Evolutionary conservation across 306 rosid species (phyloP).

Genomic region (Ceratonia siliqua): DNA sequence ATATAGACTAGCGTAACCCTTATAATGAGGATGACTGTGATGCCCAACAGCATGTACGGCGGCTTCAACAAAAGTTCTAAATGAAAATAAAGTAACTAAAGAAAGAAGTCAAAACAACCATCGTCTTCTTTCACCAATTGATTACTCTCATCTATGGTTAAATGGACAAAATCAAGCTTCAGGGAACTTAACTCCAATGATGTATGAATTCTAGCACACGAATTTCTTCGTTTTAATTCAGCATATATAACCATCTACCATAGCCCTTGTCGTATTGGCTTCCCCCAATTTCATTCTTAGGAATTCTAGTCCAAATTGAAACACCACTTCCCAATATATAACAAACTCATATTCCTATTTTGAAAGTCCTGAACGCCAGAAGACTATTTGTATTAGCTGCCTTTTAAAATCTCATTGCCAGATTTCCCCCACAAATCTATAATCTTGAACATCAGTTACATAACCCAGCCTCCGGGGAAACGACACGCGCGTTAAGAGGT

Average conservation of each 20-base stretch:
- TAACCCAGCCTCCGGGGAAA: not conserved
- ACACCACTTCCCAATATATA: not conserved
- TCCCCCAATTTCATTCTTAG: not conserved
- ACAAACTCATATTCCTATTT: not conserved
- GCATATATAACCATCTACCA: not conserved
- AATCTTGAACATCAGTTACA: not conserved
- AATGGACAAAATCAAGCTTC: not conserved
- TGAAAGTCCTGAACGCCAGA: no score
- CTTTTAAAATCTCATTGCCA: not conserved
- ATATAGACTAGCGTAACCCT: constrained; percentile 2
- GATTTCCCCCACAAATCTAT: not conserved
- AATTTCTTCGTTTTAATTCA: not conserved
- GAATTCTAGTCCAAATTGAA: not conserved
- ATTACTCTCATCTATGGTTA: constrained; percentile 4
- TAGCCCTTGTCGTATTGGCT: not conserved
- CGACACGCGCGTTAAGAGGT: not conserved
- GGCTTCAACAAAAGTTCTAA: not conserved
- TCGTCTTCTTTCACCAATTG: constrained; percentile 12
- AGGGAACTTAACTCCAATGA: not conserved
- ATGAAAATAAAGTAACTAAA: constrained; percentile 1
- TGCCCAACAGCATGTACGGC: not conserved
- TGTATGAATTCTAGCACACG: not conserved
- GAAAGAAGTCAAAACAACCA: constrained; percentile 13
- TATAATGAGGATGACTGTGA: not conserved
- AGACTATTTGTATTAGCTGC: not conserved